These are phyloP conservation scores for Candida oleophila DNA, from an alignment of 805 yeast species.

Conservation along the genomic window DNA sequence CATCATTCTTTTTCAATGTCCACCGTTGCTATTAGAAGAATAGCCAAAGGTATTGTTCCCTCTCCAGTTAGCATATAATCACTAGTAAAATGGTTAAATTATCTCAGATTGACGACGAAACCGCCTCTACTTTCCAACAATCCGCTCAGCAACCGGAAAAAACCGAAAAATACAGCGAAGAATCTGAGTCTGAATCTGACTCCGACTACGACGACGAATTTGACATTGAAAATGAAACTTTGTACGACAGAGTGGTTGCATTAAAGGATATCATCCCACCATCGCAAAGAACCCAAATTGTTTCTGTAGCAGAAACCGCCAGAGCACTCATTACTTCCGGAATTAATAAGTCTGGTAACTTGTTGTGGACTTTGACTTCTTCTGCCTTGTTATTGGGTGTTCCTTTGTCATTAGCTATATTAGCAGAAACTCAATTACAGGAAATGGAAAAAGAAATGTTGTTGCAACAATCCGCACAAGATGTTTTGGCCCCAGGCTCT, in stretches of 20 bases:
- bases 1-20: not conserved
- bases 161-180: slow-evolving; percentile 32
- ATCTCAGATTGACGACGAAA: slow-evolving; percentile 67
- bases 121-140: slow-evolving; percentile 36
- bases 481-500: slow-evolving; percentile 68
- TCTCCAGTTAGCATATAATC: not conserved
- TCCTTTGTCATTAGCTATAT: slow-evolving; percentile 84
- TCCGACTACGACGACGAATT: slow-evolving; percentile 68
- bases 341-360: slow-evolving; percentile 63
- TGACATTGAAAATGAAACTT: slow-evolving; percentile 75
- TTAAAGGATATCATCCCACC: slow-evolving; percentile 92
- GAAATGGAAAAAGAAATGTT: slow-evolving; percentile 93
- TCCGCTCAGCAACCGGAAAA: slow-evolving; percentile 21
- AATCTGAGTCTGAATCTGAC: slow-evolving; percentile 39
- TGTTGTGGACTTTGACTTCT: slow-evolving; percentile 84
- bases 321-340: slow-evolving; percentile 37
- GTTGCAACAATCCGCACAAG: slow-evolving; percentile 75
- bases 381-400: slow-evolving; percentile 85
- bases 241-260: slow-evolving; percentile 85
- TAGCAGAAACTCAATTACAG: slow-evolving; percentile 89
- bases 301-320: slow-evolving; percentile 31
- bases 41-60: not conserved
- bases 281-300: slow-evolving; percentile 58
- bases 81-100: slow-evolving; percentile 62
- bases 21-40: not conserved